Evolutionary conservation across 208 protist genomes (phyloP), one percentile per base, ranked within the genome.

Genomic region (Leishmania braziliensis): DNA sequence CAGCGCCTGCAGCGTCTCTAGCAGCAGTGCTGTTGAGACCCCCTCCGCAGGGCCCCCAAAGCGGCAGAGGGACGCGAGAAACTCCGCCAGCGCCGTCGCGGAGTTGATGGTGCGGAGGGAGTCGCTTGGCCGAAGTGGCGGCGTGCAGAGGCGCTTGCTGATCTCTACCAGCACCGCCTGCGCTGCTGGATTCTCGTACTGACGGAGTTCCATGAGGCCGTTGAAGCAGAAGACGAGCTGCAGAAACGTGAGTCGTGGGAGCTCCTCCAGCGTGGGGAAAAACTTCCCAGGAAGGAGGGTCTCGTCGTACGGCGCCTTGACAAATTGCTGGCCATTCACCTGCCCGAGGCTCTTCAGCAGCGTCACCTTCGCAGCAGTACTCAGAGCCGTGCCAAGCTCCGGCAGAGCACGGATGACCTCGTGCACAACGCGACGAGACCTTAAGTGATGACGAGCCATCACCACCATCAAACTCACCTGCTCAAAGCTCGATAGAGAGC

Each of bases 301-400:
- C 50, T 72, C 65, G 18, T 84, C 78, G 66, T 66, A 78, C 36
- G 89, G 89, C 12, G 81, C 82, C 75, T 77, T 80, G 56, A 95
- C 80, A 63, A 93, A 88, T 5, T 87, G 82, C 71, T 91, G 83
- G 3, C 83, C 89, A 23, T 87, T 75, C 29, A 69, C 77, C 75
- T 93, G 86, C 43, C 87, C 91, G 3, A 95, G 81, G 65, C 86
- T 90, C 82, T 91, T 90, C 56, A 95, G 80, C 75, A 92, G 50
- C 18, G 84, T 48, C 56, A 79, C 88, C 80, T 90, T 92, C 74
- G 92, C 85, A 5, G 68, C 51, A 3, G 75, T 68, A 9, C 79
- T 80, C 39, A 95, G 75, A 5, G 51, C 50, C 58, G 62, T 66
- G 29, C 58, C 68, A 23, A 86, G 83, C 65, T 82, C 62, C 1